Evolutionary conservation across 352 stramenopile genomes (phyloP).

Genomic region (Lagenidium sp.): DNA sequence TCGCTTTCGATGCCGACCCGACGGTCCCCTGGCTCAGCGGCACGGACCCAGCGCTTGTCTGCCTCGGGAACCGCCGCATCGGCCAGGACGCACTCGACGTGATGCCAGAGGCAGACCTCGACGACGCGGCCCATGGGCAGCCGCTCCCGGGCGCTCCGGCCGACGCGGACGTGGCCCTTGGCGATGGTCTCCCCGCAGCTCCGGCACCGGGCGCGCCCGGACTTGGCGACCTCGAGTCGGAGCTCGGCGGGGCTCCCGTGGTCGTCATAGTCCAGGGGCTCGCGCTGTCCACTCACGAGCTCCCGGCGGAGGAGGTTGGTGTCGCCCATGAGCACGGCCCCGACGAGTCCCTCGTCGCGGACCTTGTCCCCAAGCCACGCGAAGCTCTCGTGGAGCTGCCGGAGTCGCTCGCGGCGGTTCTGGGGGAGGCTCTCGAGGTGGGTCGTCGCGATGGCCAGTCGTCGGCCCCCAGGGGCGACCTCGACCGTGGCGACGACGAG

Average conservation of each 20-base stretch:
- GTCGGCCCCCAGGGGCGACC: slow-evolving; percentile 24
- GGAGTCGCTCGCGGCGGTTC: slow-evolving; percentile 28
- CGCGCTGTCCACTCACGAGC: too few relatives aligned
- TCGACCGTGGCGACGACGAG: slow-evolving; percentile 51
- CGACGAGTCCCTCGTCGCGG: slow-evolving; percentile 17
- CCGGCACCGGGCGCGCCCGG: slow-evolving; percentile 41
- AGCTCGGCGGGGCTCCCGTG: slow-evolving; percentile 24
- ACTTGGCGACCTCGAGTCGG: slow-evolving; percentile 44
- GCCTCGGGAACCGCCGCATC: slow-evolving; percentile 12
- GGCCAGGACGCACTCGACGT: slow-evolving; percentile 38
- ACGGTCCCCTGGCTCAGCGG: too few relatives aligned
- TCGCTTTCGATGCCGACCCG: neutral
- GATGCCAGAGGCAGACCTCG: slow-evolving; percentile 53
- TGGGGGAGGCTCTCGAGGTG: slow-evolving; percentile 69
- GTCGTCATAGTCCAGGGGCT: slow-evolving; percentile 35
- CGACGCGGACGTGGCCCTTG: slow-evolving; percentile 38
- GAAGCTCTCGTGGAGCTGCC: slow-evolving; percentile 51
- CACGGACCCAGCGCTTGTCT: too few relatives aligned
- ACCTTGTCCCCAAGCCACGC: slow-evolving; percentile 35
- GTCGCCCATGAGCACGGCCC: slow-evolving; percentile 70
- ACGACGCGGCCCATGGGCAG: slow-evolving; percentile 30
- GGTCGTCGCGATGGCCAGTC: slow-evolving; percentile 48
- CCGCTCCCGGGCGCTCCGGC: slow-evolving; percentile 33
- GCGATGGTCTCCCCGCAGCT: slow-evolving; percentile 32
- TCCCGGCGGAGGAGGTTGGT: slow-evolving; percentile 56